Percentiles rank a stretch among this genome's conserved stretches.
Evolutionary conservation across 257 asterid species (phyloP).

Genomic region (Nemophila menziesii): DNA sequence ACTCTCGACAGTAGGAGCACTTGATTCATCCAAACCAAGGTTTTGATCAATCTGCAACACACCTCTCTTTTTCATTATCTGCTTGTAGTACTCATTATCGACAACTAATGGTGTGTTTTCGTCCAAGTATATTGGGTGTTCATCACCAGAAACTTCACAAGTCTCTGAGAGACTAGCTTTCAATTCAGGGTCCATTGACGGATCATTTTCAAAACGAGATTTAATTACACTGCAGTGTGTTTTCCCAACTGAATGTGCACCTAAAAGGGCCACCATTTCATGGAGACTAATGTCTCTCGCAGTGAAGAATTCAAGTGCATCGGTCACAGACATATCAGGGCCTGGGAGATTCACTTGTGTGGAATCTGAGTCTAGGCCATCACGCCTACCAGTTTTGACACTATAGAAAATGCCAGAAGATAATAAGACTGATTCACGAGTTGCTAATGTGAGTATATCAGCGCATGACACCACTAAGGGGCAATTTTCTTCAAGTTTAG

Average conservation of each 20-base stretch:
- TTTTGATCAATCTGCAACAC: constrained; percentile 30
- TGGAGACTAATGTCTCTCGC: constrained; percentile 15
- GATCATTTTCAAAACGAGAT: constrained; percentile 17
- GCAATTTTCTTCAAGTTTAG: constrained; percentile 14
- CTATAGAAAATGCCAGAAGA: constrained; percentile 18
- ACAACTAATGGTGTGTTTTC: constrained; percentile 26
- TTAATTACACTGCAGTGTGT: constrained; percentile 24
- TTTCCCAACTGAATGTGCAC: constrained; percentile 39
- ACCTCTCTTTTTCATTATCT: constrained; percentile 14
- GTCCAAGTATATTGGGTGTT: too few relatives aligned
- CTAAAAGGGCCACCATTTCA: constrained; percentile 37
- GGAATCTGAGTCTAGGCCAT: constrained; percentile 24
- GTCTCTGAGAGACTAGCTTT: not conserved
- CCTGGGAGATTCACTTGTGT: constrained; percentile 6
- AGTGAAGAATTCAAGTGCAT: constrained; percentile 4
- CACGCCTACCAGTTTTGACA: constrained; percentile 34
- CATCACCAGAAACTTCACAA: constrained; percentile 16
- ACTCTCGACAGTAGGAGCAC: constrained; percentile 14
- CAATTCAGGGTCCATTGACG: constrained; percentile 14
- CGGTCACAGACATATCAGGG: constrained; percentile 6
- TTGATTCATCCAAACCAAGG: constrained; percentile 9
- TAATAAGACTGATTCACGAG: constrained; percentile 18
- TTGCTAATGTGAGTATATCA: constrained; percentile 19
- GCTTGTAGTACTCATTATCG: constrained; percentile 26
- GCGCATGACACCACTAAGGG: constrained; percentile 28